Evolutionary conservation across 768 basidiomycete species (phyloP).

Genomic region (Suillus subalutaceus): DNA sequence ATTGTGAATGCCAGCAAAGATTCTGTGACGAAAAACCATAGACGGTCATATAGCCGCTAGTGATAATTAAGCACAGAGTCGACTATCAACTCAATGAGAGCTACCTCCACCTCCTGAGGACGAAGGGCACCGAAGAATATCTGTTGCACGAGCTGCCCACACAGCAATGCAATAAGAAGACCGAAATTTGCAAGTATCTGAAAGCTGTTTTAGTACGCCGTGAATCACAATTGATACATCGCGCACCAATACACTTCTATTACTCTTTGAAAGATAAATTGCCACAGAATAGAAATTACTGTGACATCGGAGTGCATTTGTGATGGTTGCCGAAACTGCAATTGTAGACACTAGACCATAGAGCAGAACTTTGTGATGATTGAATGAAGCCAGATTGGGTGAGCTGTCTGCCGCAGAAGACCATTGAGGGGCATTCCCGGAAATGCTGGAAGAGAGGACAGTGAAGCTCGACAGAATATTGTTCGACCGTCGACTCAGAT

Average conservation of each 20-base stretch:
- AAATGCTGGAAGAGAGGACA: neutral
- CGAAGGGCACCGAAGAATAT: slow-evolving; percentile 92
- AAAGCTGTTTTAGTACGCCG: slow-evolving; percentile 4
- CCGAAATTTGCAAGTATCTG: slow-evolving; percentile 93
- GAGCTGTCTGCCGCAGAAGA: slow-evolving; percentile 52
- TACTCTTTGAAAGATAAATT: slow-evolving; percentile 91
- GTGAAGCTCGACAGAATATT: neutral
- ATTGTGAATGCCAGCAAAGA: slow-evolving; percentile 96
- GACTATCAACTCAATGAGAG: slow-evolving; percentile 18
- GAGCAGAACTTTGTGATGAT: slow-evolving; percentile 65
- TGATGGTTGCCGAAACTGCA: slow-evolving; percentile 72
- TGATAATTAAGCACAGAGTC: neutral
- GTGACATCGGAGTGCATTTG: slow-evolving; percentile 79
- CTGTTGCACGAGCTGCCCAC: slow-evolving; percentile 77
- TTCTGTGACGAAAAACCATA: slow-evolving; percentile 98
- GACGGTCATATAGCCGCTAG: slow-evolving; percentile 91
- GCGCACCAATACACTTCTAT: slow-evolving; percentile 86
- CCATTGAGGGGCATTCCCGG: slow-evolving; percentile 52
- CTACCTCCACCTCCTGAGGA: slow-evolving; percentile 89
- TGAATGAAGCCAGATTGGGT: slow-evolving; percentile 51
- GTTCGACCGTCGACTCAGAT: neutral
- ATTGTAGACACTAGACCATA: slow-evolving; percentile 70
- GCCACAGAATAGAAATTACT: slow-evolving; percentile 94
- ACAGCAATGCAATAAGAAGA: slow-evolving; percentile 72
- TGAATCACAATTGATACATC: slow-evolving; percentile 3